Conservation (phyloP, 169 alveolate genomes). For the Eimeria praecox region DNA sequence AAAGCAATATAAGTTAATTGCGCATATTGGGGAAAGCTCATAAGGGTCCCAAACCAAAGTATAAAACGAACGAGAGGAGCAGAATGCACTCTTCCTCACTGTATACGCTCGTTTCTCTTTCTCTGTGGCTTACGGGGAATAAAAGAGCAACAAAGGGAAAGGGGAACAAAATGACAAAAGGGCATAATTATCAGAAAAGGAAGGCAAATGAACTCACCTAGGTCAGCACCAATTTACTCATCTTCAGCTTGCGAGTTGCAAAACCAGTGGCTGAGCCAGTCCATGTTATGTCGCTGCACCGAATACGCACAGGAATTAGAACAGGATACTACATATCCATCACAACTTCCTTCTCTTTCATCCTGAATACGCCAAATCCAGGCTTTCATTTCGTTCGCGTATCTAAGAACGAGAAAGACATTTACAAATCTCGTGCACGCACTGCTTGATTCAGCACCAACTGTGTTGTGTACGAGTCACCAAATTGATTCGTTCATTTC, state of each 20-base stretch:
- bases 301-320: neutral
- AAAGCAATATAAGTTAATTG: neutral
- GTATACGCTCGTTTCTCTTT: neutral
- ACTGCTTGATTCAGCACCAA: neutral
- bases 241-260: conserved; percentile 56
- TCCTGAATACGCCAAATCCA: neutral
- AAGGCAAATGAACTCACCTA: neutral
- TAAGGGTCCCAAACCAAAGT: neutral
- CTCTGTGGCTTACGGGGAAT: neutral
- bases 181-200: neutral
- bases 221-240: conserved; percentile 24
- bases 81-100: neutral
- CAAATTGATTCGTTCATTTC: neutral
- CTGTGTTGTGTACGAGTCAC: neutral
- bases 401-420: too few species aligned
- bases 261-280: conserved; percentile 59
- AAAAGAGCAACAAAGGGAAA: neutral
- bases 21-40: neutral
- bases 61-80: neutral
- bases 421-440: neutral
- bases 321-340: neutral
- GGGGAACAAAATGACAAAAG: neutral
- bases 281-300: conserved; percentile 63
- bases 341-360: neutral
- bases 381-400: neutral